These are phyloP conservation scores for Apiospora koreana DNA, from an alignment of 2,329 filamentous ascomycete genomes.

Conservation along the genomic window DNA sequence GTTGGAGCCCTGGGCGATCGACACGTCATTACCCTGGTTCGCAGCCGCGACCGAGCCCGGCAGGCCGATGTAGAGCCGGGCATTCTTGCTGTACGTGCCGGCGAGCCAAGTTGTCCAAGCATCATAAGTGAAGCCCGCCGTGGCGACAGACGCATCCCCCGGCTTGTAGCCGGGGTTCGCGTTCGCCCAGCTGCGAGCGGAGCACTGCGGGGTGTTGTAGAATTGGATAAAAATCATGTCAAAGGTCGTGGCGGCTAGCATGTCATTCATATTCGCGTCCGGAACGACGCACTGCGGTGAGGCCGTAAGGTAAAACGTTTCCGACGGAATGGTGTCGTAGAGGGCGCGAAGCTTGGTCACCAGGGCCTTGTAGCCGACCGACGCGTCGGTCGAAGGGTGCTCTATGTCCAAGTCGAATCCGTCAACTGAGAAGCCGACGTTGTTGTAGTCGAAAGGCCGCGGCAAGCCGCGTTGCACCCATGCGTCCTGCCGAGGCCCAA, in stretches of 20 bases:
- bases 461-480: slow-evolving; percentile 32
- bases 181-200: slow-evolving; percentile 27
- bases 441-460: slow-evolving; percentile 29
- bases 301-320: slow-evolving; percentile 40
- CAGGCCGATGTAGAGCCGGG: slow-evolving; percentile 47
- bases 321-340: slow-evolving; percentile 19
- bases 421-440: slow-evolving; percentile 24
- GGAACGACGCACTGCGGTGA: slow-evolving; percentile 43
- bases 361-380: slow-evolving; percentile 32
- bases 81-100: slow-evolving; percentile 37
- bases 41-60: slow-evolving; percentile 34
- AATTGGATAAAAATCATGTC: slow-evolving; percentile 51
- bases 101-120: slow-evolving; percentile 34
- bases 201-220: slow-evolving; percentile 48
- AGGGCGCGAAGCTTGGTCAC: slow-evolving; percentile 27
- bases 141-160: slow-evolving; percentile 22
- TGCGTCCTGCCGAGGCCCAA: slow-evolving; percentile 36
- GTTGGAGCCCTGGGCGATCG: slow-evolving; percentile 34
- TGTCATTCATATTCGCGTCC: slow-evolving; percentile 31
- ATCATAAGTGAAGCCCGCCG: slow-evolving; percentile 41
- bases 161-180: slow-evolving; percentile 31
- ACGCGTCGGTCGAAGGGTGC: slow-evolving; percentile 30
- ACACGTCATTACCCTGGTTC: slow-evolving; percentile 36
- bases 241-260: slow-evolving; percentile 31
- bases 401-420: slow-evolving; percentile 24